phyloP scores from a whole-genome alignment of 2,329 filamentous ascomycete species.

The Penicillium sp. region DNA sequence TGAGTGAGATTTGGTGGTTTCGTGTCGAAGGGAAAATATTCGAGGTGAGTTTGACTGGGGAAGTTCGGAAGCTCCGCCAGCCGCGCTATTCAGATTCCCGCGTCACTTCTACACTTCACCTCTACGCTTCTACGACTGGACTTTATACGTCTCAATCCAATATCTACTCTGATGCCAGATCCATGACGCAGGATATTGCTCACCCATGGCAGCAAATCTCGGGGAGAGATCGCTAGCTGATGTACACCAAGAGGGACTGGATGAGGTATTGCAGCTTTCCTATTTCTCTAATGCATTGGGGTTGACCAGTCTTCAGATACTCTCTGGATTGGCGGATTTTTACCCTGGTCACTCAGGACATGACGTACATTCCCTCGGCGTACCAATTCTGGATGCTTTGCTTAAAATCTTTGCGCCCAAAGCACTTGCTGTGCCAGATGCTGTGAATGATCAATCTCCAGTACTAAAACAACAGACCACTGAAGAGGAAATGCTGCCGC shows the following conservation, averaged over 20 bases:
- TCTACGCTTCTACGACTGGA: background rate
- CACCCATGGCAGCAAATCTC: conserved; percentile 43
- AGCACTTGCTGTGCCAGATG: conserved; percentile 3
- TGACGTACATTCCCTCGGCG: conserved; percentile 36
- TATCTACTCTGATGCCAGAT: conserved; percentile 50
- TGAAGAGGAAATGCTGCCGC: no score
- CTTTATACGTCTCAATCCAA: background rate
- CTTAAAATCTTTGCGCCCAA: conserved; percentile 37
- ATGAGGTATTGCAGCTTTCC: conserved; percentile 44
- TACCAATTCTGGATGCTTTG: conserved; percentile 49
- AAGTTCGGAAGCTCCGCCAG: conserved; percentile 7
- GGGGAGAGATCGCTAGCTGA: conserved; percentile 55
- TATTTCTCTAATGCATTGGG: background rate
- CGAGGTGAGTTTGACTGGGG: conserved; percentile 1
- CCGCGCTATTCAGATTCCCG: background rate
- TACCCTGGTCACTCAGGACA: conserved; percentile 16
- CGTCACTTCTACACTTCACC: no score
- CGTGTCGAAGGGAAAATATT: background rate
- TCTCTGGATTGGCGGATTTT: conserved; percentile 32
- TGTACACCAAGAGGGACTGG: conserved; percentile 49
- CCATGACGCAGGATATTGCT: conserved; percentile 31
- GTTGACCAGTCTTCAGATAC: conserved; percentile 16
- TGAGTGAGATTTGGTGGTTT: background rate
- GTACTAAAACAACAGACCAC: no score
- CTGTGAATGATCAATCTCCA: background rate